Evolutionary conservation across 345 rosid species (phyloP).

Genomic region (Excoecaria agallocha): DNA sequence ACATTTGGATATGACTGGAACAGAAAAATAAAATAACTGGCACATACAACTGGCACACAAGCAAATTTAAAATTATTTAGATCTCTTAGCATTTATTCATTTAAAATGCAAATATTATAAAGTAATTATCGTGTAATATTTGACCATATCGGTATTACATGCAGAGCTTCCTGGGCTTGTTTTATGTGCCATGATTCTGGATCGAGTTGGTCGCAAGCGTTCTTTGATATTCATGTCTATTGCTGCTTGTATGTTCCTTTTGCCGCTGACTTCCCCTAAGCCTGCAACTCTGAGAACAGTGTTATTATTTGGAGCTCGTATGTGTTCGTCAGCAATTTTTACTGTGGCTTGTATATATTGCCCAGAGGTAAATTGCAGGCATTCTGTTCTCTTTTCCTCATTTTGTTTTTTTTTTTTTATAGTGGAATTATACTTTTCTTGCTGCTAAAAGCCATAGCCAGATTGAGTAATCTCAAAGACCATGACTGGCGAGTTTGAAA

Average conservation of each 20-base stretch:
- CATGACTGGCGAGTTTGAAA: not conserved
- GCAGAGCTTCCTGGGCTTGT: conserved; percentile 30
- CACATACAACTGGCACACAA: no score
- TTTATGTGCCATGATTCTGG: conserved; percentile 20
- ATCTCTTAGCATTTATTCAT: no score
- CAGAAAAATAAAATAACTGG: no score
- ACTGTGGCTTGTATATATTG: conserved; percentile 26
- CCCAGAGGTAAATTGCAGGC: conserved; percentile 20
- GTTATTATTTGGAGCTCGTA: conserved; percentile 28
- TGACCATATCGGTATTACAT: not conserved
- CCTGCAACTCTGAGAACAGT: conserved; percentile 11
- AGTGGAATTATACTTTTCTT: not conserved
- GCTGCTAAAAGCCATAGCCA: not conserved
- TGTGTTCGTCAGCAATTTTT: conserved; percentile 24
- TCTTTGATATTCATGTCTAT: conserved; percentile 24
- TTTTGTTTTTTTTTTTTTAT: not conserved
- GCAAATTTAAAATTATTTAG: no score
- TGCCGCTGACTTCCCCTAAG: conserved; percentile 16
- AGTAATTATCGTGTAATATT: not conserved
- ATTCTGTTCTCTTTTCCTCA: not conserved
- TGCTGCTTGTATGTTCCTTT: conserved; percentile 17
- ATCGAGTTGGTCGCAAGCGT: conserved; percentile 25
- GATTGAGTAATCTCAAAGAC: not conserved
- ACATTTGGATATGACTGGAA: no score
- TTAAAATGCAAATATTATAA: no score